phyloP scores from a whole-genome alignment of 768 basidiomycete genomes.

The Mycena alexandri region DNA sequence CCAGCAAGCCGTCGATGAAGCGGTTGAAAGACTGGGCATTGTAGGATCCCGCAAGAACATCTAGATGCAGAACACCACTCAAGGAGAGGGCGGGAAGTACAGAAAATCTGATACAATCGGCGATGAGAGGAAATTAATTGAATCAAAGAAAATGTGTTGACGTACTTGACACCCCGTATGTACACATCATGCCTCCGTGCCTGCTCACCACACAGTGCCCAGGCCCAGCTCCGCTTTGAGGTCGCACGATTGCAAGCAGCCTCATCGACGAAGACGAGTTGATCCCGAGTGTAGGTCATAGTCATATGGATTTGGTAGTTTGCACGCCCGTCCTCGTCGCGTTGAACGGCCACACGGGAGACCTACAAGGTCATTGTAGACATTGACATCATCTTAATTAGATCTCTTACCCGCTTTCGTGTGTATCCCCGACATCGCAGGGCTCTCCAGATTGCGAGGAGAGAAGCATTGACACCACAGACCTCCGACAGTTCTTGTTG shows the following conservation, averaged over 20 bases:
- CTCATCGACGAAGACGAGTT: slow-evolving; percentile 11
- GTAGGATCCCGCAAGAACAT: slow-evolving; percentile 46
- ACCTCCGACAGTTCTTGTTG: slow-evolving; percentile 12
- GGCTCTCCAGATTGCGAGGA: slow-evolving; percentile 25
- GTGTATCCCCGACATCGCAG: slow-evolving; percentile 24
- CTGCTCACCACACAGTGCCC: background rate
- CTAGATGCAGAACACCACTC: slow-evolving; percentile 42
- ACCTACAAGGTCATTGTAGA: background rate
- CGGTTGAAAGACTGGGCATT: slow-evolving; percentile 36
- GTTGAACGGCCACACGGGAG: background rate
- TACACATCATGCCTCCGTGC: slow-evolving; percentile 27
- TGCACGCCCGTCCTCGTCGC: background rate
- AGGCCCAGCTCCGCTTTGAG: background rate
- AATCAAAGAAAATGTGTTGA: background rate
- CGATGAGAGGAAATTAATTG: background rate
- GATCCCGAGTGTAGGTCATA: background rate
- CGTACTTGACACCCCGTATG: slow-evolving; percentile 16
- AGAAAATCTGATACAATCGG: slow-evolving; percentile 45
- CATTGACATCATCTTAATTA: no score
- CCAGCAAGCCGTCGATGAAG: slow-evolving; percentile 41
- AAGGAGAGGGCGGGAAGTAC: slow-evolving; percentile 46
- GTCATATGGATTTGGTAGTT: background rate
- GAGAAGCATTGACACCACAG: slow-evolving; percentile 12
- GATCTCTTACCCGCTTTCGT: no score
- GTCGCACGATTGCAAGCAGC: slow-evolving; percentile 3